Percentiles rank a stretch among this genome's conserved stretches.
These are phyloP conservation scores for Acacia confusa DNA, from an alignment of 306 rosid species.

Conservation along the genomic window DNA sequence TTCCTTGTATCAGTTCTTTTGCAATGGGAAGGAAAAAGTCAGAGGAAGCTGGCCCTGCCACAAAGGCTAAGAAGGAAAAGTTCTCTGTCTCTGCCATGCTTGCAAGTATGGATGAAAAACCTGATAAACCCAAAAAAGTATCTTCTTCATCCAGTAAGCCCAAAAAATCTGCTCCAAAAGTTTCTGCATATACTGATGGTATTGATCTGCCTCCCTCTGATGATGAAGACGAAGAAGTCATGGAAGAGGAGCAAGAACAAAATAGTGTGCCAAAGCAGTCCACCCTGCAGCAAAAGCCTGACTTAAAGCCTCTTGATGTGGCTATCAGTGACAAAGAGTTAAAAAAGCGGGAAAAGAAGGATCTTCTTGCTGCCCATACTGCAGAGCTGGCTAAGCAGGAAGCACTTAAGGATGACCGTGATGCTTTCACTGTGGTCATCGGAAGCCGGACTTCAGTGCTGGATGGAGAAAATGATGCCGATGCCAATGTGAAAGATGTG, in stretches of 20 bases:
- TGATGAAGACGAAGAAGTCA: conserved; percentile 42
- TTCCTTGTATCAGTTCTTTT: neutral
- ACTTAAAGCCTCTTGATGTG: conserved; percentile 39
- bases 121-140: conserved; percentile 31
- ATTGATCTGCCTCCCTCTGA: conserved; percentile 66
- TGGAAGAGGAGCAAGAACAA: conserved; percentile 32
- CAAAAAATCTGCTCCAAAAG: conserved; percentile 44
- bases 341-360: conserved; percentile 58
- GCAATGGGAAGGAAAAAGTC: conserved; percentile 30
- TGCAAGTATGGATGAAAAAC: conserved; percentile 32
- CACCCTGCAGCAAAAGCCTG: conserved; percentile 32
- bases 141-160: conserved; percentile 44
- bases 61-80: conserved; percentile 32
- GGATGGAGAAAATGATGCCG: conserved; percentile 51
- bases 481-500: conserved; percentile 56
- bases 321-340: conserved; percentile 40
- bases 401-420: conserved; percentile 59
- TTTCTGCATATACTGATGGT: conserved; percentile 37
- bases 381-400: conserved; percentile 52
- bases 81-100: conserved; percentile 32
- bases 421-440: conserved; percentile 69
- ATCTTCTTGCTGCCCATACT: conserved; percentile 46
- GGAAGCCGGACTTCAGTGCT: conserved; percentile 56
- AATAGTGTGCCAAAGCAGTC: conserved; percentile 24
- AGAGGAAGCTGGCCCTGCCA: conserved; percentile 19